phyloP scores from a whole-genome alignment of 1,139 yeast species.

The Lodderomyces orthopsilosis region DNA sequence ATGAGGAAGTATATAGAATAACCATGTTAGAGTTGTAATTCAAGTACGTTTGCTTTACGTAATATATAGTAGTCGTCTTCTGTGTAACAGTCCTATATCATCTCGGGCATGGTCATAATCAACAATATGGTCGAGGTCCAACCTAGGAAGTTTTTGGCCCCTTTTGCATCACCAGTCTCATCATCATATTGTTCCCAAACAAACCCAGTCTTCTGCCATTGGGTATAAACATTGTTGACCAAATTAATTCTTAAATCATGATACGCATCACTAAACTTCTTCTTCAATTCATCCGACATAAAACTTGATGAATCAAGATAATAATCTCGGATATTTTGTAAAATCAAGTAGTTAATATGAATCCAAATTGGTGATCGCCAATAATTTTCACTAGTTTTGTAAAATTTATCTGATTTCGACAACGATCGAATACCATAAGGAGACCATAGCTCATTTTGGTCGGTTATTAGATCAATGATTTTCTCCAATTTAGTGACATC shows the following conservation, averaged over 20 bases:
- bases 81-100: slow-evolving; percentile 17
- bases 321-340: slow-evolving; percentile 69
- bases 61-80: no score
- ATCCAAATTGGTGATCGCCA: slow-evolving; percentile 98
- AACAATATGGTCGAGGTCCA: slow-evolving; percentile 86
- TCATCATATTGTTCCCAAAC: slow-evolving; percentile 94
- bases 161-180: slow-evolving; percentile 66
- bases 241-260: slow-evolving; percentile 59
- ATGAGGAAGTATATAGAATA: background rate
- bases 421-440: slow-evolving; percentile 79
- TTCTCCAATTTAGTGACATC: slow-evolving; percentile 49
- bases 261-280: slow-evolving; percentile 43
- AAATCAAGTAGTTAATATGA: slow-evolving; percentile 78
- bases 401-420: slow-evolving; percentile 63
- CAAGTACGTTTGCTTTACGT: background rate
- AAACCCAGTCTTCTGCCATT: slow-evolving; percentile 75
- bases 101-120: slow-evolving; percentile 78
- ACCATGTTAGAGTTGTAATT: background rate
- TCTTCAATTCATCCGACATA: slow-evolving; percentile 32
- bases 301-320: slow-evolving; percentile 18
- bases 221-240: slow-evolving; percentile 61
- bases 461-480: slow-evolving; percentile 56
- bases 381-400: slow-evolving; percentile 82
- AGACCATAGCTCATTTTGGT: slow-evolving; percentile 76
- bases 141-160: slow-evolving; percentile 89